Conservation (phyloP, 225 moss, liverwort and hornwort species). For the Pleurozium schreberi region DNA sequence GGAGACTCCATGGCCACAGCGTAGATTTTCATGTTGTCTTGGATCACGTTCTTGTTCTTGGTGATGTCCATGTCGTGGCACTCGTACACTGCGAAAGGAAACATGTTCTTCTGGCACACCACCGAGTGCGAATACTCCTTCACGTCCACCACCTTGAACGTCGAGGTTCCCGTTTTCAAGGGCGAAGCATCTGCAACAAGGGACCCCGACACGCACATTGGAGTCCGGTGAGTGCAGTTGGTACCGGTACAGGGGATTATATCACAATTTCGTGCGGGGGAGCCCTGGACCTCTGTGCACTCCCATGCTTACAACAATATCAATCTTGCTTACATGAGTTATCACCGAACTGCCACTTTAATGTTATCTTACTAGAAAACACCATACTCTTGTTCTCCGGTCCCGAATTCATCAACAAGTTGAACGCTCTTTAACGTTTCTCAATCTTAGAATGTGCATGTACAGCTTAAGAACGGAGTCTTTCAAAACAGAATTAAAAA, state of each 20-base stretch:
- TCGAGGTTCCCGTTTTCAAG: conserved; percentile 6
- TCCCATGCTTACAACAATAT: background rate
- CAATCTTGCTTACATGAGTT: background rate
- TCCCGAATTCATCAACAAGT: background rate
- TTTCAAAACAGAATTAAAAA: background rate
- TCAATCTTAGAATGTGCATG: background rate
- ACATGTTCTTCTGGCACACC: conserved; percentile 43
- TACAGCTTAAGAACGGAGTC: background rate
- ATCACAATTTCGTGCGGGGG: conserved; percentile 18
- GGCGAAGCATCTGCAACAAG: conserved; percentile 17
- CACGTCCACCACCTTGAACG: conserved; percentile 30
- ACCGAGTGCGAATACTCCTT: conserved; percentile 30
- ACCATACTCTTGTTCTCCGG: background rate
- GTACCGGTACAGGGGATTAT: conserved; percentile 4
- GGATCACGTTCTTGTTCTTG: background rate
- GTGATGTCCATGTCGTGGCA: conserved; percentile 27
- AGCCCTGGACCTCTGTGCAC: conserved; percentile 16
- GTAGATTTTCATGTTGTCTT: conserved; percentile 19
- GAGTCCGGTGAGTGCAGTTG: background rate
- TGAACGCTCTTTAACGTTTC: background rate
- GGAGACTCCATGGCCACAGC: conserved; percentile 32
- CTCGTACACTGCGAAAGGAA: conserved; percentile 40
- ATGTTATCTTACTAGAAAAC: no score
- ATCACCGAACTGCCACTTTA: background rate
- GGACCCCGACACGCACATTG: conserved; percentile 3